These are phyloP conservation scores for Lablab purpureus DNA, from an alignment of 306 rosid genomes.

Conservation along the genomic window DNA sequence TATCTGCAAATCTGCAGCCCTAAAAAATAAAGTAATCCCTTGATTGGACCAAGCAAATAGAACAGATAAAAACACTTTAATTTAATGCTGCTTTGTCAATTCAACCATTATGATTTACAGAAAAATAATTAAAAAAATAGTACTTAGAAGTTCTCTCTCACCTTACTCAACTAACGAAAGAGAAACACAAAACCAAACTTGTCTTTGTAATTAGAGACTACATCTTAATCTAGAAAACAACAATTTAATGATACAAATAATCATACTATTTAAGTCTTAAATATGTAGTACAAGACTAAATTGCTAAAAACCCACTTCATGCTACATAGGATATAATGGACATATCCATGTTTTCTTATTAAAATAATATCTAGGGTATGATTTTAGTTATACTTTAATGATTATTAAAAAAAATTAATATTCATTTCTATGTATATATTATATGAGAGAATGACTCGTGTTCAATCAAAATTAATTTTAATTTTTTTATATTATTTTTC, in stretches of 20 bases:
- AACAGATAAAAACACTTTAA: slow-evolving; percentile 19
- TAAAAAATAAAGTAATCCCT: slow-evolving; percentile 4
- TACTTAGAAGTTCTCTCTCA: neutral
- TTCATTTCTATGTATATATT: too few relatives aligned
- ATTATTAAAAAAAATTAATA: too few relatives aligned
- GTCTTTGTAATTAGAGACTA: neutral
- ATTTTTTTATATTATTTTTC: too few relatives aligned
- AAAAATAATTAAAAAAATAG: neutral
- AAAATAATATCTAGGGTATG: too few relatives aligned
- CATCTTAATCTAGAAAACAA: slow-evolving; percentile 1
- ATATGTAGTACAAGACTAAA: neutral
- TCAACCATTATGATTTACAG: slow-evolving; percentile 36
- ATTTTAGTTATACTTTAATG: too few relatives aligned
- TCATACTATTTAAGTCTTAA: neutral
- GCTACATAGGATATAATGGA: too few relatives aligned
- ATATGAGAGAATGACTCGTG: too few relatives aligned
- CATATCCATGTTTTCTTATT: too few relatives aligned
- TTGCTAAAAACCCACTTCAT: neutral
- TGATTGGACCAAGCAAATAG: slow-evolving; percentile 26
- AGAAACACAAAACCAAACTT: neutral
- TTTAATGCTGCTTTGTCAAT: slow-evolving; percentile 43
- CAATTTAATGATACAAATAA: neutral
- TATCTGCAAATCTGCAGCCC: slow-evolving; percentile 14
- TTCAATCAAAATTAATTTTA: too few relatives aligned
- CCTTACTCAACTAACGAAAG: slow-evolving; percentile 6